Evolutionary conservation across 495 filamentous ascomycete species (phyloP), one percentile per base, ranked within the genome.

Genomic region (Aeminium ludgeri): DNA sequence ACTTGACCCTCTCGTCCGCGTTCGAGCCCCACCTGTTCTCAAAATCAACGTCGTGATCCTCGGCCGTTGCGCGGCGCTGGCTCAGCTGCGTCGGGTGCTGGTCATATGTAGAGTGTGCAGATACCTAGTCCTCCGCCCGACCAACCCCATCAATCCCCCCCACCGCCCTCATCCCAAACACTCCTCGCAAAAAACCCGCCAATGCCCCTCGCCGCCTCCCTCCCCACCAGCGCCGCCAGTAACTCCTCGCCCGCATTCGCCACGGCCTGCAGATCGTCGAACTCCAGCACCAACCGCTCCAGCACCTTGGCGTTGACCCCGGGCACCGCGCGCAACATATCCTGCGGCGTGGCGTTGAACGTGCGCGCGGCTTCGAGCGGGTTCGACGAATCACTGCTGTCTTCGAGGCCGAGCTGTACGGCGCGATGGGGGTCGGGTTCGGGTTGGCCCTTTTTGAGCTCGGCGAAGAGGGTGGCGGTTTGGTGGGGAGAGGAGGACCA

Each of bases 401-500:
- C 62, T 40, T 84, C 81, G 1, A 96, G 62, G 0, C 89, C 89
- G 12, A 83, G 70, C 37, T 80, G 71, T 3, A 92, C 82, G 1
- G 91, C 89, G 2, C 72, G 74, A 17, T 93, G 68, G 11, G 91
- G 91, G 56, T 97, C 84, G 1, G 89, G 91, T 61, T 97, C 89
- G 3, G 77, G 65, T 46, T 82, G 75, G 43, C 80, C 74, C 50
- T 82, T 81, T 64, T 97, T 97, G 17, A 97, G 66, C 50, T 86
- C 80, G 29, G 82, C 76, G 58, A 96, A 96, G 46, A 97, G 96
- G 62, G 94, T 85, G 4, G 89, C 89, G 1, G 91, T 96, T 58
- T 97, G 87, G 55, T 93, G 95, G 0, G 89, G 87, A 13, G 74
- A 82, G 0, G 75, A 82, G 7, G 81, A 87, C 89, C 89, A 97